A percentile compares a stretch with the other conserved stretches of the same genome.
phyloP scores from a whole-genome alignment of 169 alveolate genomes.

The Prorocentrum cordatum region DNA sequence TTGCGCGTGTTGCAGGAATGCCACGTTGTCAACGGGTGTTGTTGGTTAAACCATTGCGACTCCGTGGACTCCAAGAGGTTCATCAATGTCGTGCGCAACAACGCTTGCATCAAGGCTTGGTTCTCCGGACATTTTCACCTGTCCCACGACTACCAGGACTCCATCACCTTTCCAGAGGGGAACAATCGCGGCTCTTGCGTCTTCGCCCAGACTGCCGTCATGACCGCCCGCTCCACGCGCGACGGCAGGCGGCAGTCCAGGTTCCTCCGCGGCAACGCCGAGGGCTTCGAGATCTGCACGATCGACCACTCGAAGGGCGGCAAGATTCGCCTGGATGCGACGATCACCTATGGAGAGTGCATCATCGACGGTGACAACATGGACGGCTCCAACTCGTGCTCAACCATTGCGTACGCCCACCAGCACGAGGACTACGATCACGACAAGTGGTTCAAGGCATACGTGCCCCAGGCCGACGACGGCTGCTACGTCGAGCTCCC shows the following conservation, averaged over 20 bases:
- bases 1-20: conserved; percentile 33
- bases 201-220: conserved; percentile 55
- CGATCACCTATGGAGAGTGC: too few species aligned
- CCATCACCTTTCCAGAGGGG: conserved; percentile 48
- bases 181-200: conserved; percentile 40
- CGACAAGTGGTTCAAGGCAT: neutral
- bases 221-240: conserved; percentile 13
- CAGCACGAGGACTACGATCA: conserved; percentile 30
- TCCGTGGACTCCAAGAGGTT: conserved; percentile 18
- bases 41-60: conserved; percentile 47
- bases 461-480: conserved; percentile 36
- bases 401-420: conserved; percentile 16
- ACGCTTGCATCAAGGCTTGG: conserved; percentile 40
- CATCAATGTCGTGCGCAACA: conserved; percentile 30
- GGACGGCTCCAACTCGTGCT: too few species aligned
- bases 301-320: conserved; percentile 9
- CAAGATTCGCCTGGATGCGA: too few species aligned
- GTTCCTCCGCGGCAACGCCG: conserved; percentile 5
- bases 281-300: conserved; percentile 20
- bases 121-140: conserved; percentile 37
- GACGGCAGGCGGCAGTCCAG: conserved; percentile 45
- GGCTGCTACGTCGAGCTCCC: neutral
- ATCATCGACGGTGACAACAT: too few species aligned
- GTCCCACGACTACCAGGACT: conserved; percentile 49
- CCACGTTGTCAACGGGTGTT: conserved; percentile 40